Percentiles rank a stretch among this genome's conserved stretches.
These are phyloP conservation scores for Leishmania tropica DNA, from an alignment of 208 protist genomes.

Conservation along the genomic window DNA sequence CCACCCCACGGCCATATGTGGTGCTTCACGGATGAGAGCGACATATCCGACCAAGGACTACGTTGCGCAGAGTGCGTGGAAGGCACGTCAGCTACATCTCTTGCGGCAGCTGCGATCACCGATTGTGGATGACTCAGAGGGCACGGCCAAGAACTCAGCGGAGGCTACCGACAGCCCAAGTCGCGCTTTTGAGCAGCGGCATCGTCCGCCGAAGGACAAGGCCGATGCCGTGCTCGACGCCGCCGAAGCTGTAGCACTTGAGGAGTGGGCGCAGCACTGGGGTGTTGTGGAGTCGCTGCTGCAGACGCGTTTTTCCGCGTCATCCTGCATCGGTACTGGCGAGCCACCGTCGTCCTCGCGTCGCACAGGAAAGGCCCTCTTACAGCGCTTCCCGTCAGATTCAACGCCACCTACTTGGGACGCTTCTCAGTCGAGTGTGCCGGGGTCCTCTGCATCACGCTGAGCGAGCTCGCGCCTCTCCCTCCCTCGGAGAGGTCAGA, in stretches of 20 bases:
- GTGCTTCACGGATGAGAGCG: background rate
- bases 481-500: background rate
- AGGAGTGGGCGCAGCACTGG: slow-evolving; percentile 70
- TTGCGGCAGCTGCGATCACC: slow-evolving; percentile 36
- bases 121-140: slow-evolving; percentile 6
- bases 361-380: background rate
- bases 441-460: background rate
- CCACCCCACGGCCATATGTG: background rate
- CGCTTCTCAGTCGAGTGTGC: slow-evolving; percentile 5
- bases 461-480: background rate
- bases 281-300: slow-evolving; percentile 66
- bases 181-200: background rate
- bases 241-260: slow-evolving; percentile 22
- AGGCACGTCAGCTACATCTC: slow-evolving; percentile 57
- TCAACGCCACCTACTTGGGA: background rate
- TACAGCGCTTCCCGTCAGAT: background rate
- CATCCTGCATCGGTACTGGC: slow-evolving; percentile 12
- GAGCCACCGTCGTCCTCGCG: background rate
- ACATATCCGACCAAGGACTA: slow-evolving; percentile 53
- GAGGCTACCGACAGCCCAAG: background rate
- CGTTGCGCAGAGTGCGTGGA: slow-evolving; percentile 59
- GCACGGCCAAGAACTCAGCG: background rate
- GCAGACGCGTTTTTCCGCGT: slow-evolving; percentile 46
- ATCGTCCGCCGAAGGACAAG: background rate
- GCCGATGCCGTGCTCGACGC: slow-evolving; percentile 19